These are phyloP conservation scores for Eucalyptus erythrocorys DNA, from an alignment of 345 rosid species.

Conservation along the genomic window DNA sequence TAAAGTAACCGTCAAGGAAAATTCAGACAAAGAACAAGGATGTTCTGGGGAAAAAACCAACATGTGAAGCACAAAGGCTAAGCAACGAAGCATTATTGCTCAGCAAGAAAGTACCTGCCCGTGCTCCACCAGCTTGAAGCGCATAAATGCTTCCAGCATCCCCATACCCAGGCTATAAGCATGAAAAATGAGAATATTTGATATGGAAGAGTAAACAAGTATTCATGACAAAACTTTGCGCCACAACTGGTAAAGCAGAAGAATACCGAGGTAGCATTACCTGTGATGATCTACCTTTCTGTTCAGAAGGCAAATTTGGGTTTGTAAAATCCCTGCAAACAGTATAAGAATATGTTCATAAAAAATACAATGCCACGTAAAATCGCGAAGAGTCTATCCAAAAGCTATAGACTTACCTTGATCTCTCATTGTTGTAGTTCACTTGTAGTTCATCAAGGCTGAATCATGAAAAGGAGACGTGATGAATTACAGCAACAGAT, in stretches of 20 bases:
- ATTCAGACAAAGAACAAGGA: constrained; percentile 1
- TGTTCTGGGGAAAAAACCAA: not conserved
- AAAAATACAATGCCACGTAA: not conserved
- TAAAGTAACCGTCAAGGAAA: not conserved
- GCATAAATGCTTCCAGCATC: constrained; percentile 65
- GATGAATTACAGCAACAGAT: not conserved
- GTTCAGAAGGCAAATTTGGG: constrained; percentile 90
- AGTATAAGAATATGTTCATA: not conserved
- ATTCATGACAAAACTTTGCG: not conserved
- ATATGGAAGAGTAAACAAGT: not conserved
- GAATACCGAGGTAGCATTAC: constrained; percentile 22
- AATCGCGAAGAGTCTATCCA: not conserved
- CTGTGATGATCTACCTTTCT: constrained; percentile 83
- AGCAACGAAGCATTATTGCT: not conserved
- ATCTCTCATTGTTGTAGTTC: constrained; percentile 91
- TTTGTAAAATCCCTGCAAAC: constrained; percentile 83
- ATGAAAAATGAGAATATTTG: not conserved
- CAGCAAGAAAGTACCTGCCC: constrained; percentile 17
- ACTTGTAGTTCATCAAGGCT: constrained; percentile 99
- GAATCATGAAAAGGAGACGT: constrained; percentile 1
- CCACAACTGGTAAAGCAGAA: not conserved
- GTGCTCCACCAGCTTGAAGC: constrained; percentile 18
- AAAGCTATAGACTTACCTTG: constrained; percentile 39
- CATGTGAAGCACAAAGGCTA: not conserved
- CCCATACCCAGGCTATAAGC: constrained; percentile 59